A percentile compares a stretch with the other conserved stretches of the same genome.
Conservation (phyloP, 2,329 filamentous ascomycete species). For the Nigrospora oryzae region DNA sequence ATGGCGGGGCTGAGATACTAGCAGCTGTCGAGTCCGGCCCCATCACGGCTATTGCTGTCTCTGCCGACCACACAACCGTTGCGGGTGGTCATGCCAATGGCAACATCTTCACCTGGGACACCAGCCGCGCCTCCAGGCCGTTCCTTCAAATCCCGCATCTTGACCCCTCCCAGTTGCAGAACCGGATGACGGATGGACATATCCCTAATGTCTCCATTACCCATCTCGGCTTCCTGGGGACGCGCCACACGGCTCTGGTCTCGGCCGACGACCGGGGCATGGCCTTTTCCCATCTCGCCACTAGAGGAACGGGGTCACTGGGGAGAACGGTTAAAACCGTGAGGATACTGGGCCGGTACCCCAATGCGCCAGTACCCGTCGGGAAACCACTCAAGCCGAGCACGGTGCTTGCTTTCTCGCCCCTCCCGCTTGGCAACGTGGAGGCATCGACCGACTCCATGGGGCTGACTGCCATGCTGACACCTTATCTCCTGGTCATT, state of each 20-base stretch:
- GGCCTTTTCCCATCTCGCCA: constrained; percentile 96
- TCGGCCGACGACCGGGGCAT: constrained; percentile 93
- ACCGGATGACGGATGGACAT: constrained; percentile 73
- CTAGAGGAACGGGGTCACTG: constrained; percentile 78
- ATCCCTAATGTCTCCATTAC: constrained; percentile 68
- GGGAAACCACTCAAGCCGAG: constrained; percentile 78
- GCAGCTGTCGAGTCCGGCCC: constrained; percentile 82
- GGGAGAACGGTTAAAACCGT: constrained; percentile 82
- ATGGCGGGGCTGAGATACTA: constrained; percentile 18
- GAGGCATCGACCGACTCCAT: constrained; percentile 81
- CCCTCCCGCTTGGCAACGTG: constrained; percentile 87
- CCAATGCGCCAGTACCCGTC: constrained; percentile 52
- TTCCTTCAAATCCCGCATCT: constrained; percentile 83
- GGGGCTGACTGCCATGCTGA: constrained; percentile 90
- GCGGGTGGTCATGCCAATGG: constrained; percentile 85
- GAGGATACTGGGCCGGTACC: constrained; percentile 85
- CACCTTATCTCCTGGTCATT: constrained; percentile 89
- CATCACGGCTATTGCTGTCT: constrained; percentile 80
- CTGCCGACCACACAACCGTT: constrained; percentile 87
- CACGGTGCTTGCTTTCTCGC: constrained; percentile 85
- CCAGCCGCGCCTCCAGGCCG: constrained; percentile 69
- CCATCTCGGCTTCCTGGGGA: constrained; percentile 91
- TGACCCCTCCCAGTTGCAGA: constrained; percentile 54
- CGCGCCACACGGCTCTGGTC: constrained; percentile 85
- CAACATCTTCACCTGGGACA: constrained; percentile 95